Evolutionary conservation across 2,329 filamentous ascomycete genomes (phyloP).

Genomic region (Sporothrix sp.): DNA sequence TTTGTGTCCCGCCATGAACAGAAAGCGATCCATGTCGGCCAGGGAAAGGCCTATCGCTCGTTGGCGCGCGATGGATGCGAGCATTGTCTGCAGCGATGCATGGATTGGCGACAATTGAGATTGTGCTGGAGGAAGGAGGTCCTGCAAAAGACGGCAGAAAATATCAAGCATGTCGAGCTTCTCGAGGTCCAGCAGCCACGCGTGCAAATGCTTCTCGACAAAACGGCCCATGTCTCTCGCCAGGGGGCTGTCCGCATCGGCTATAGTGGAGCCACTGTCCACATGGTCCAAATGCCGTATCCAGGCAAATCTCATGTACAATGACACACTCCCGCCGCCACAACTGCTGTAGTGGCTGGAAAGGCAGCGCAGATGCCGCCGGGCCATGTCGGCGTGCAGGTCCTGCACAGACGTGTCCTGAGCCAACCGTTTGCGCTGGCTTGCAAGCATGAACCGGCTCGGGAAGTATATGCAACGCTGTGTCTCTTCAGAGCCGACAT

Average conservation of each 20-base stretch:
- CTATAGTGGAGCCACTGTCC: neutral
- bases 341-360: neutral
- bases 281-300: neutral
- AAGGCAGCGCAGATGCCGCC: neutral
- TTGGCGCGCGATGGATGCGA: neutral
- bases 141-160: neutral
- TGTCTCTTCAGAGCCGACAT: neutral
- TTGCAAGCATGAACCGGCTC: neutral
- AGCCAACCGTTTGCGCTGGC: neutral
- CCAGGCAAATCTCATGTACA: neutral
- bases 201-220: neutral
- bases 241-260: neutral
- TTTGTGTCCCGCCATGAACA: neutral
- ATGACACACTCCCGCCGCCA: neutral
- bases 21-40: neutral
- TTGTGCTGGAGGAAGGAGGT: constrained; percentile 2
- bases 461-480: neutral
- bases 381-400: neutral
- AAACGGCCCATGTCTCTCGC: neutral
- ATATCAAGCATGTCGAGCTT: neutral
- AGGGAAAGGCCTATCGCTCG: neutral
- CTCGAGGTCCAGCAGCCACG: neutral
- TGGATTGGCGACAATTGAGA: neutral
- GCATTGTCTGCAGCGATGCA: neutral
- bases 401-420: neutral